Evolutionary conservation across 257 asterid genomes (phyloP).

Genomic region (Solanum ossicruentum): DNA sequence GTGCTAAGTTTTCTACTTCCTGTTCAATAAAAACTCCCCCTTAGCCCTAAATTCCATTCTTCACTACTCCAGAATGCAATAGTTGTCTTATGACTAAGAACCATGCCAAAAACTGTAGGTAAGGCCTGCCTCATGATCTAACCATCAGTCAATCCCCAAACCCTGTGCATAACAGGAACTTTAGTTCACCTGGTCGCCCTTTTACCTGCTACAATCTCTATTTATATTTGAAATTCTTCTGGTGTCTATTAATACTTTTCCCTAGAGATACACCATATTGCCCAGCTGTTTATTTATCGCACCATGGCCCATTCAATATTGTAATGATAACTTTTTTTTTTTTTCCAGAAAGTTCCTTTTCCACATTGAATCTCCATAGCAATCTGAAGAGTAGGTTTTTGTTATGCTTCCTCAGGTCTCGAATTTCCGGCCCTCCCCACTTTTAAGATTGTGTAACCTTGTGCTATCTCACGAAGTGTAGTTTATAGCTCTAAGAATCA

Average conservation of each 20-base stretch:
- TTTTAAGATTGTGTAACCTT: background rate
- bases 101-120: background rate
- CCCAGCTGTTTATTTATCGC: background rate
- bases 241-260: background rate
- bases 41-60: background rate
- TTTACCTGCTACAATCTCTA: background rate
- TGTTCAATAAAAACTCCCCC: background rate
- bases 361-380: background rate
- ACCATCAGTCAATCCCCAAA: background rate
- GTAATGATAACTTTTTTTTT: background rate
- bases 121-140: background rate
- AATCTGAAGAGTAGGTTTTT: background rate
- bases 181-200: too few relatives aligned
- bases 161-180: too few relatives aligned
- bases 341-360: background rate
- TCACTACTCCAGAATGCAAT: background rate
- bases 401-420: background rate
- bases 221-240: background rate
- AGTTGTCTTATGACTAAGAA: background rate
- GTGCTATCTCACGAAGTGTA: background rate
- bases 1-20: background rate
- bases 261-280: background rate
- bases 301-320: background rate
- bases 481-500: background rate
- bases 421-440: background rate